These are phyloP conservation scores for Pseudogymnoascus sp. DNA, from an alignment of 2,329 filamentous ascomycete genomes.

Conservation along the genomic window DNA sequence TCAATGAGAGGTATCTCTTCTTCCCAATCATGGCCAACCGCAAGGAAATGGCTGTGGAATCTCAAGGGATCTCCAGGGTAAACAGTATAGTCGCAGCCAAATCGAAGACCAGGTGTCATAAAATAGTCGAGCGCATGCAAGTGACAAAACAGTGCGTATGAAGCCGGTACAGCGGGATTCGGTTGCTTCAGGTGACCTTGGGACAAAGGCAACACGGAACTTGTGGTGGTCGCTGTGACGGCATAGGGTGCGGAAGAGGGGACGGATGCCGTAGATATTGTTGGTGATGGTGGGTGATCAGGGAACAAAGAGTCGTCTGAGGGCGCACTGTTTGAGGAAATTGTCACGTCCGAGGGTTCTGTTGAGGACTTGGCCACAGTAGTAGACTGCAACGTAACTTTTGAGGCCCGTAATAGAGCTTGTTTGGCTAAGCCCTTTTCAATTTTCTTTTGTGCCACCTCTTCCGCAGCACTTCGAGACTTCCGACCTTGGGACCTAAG, in stretches of 20 bases:
- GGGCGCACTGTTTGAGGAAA: neutral
- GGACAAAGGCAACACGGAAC: slow-evolving; percentile 29
- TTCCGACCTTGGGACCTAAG: slow-evolving; percentile 38
- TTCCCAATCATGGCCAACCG: slow-evolving; percentile 78
- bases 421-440: slow-evolving; percentile 23
- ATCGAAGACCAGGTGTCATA: slow-evolving; percentile 84
- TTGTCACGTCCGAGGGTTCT: slow-evolving; percentile 6
- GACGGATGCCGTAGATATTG: neutral
- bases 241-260: slow-evolving; percentile 20
- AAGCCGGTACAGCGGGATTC: slow-evolving; percentile 38
- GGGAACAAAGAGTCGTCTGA: neutral
- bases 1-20: slow-evolving; percentile 78
- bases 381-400: slow-evolving; percentile 11
- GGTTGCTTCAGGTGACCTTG: slow-evolving; percentile 20
- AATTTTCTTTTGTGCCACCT: slow-evolving; percentile 19
- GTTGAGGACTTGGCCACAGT: neutral
- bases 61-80: slow-evolving; percentile 92
- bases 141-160: slow-evolving; percentile 72
- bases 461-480: slow-evolving; percentile 35
- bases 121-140: slow-evolving; percentile 75
- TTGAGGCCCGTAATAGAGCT: slow-evolving; percentile 20
- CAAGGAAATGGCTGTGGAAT: slow-evolving; percentile 92
- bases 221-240: slow-evolving; percentile 40
- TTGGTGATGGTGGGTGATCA: neutral
- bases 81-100: slow-evolving; percentile 88